Base-by-base conservation (phyloP, 2,329 filamentous ascomycete genomes). In the Xylaria sp. region DNA sequence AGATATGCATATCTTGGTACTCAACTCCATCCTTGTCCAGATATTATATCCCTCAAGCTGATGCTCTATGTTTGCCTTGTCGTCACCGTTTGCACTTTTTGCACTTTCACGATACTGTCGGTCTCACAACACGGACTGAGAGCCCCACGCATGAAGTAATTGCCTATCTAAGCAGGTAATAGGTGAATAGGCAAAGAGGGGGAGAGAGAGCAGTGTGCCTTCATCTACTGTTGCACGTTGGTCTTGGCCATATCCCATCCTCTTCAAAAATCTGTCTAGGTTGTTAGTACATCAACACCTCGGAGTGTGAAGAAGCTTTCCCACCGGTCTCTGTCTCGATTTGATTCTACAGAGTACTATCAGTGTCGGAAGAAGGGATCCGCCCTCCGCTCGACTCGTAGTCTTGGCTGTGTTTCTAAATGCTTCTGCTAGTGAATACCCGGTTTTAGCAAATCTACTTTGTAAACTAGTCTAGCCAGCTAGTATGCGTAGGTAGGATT, bases 71-170 rank as follows among this genome's bases (percentile, higher is more conserved):
- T 49, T 49, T 41, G n/a, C 60, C 39, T 15, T n/a, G 18, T 56
- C 51, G 61, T 61, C 60, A 64, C 28, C 33, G 36, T 23, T 55
- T 55, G 48, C 36, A 46, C 60, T 63, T 52, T 49, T 60, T 63
- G 60, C 60, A 63, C 54, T 63, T 67, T 33, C n/a, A 41, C 33
- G 25, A 46, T 46, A 43, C 15, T 7, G 39, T 25, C 28, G 18
- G 10, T 8, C n/a, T 43, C 36, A 28, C 15, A 39, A 31, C 54
- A 51, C 51, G 23, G 8, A 9, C 31, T 15, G 28, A 23, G 31
- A 59, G 60, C 65, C 60, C 65, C 28, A 28, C 60, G 55, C 65
- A 64, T 51, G 12, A 25, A n/a, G 33, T 64, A 20, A 28, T 25
- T 41, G 25, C 18, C 46, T 18, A 15, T 33, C 33, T 25, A 25